phyloP scores from a whole-genome alignment of 768 basidiomycete species.

The Leccinum broughii region DNA sequence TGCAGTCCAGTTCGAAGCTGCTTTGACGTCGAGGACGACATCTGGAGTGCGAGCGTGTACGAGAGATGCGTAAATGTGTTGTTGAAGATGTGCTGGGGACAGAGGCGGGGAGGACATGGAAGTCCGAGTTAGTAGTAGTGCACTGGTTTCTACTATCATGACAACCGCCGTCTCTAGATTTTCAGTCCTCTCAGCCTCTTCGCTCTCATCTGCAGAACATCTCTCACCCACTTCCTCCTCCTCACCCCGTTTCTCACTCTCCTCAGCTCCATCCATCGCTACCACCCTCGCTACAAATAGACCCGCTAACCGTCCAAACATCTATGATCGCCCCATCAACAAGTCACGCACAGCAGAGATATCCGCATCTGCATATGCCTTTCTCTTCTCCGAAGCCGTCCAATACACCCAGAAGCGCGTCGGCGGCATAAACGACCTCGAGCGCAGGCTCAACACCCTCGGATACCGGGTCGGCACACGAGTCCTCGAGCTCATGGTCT shows the following conservation, averaged over 20 bases:
- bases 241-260: conserved; percentile 44
- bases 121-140: neutral
- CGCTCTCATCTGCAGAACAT: conserved; percentile 47
- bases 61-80: conserved; percentile 76
- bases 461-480: conserved; percentile 91
- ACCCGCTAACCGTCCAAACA: conserved; percentile 57
- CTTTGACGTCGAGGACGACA: conserved; percentile 68
- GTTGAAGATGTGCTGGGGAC: conserved; percentile 60
- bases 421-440: conserved; percentile 91
- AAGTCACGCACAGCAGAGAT: conserved; percentile 86
- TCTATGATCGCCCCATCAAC: conserved; percentile 88
- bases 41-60: conserved; percentile 74
- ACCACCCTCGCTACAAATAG: conserved; percentile 48
- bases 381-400: conserved; percentile 91
- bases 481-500: conserved; percentile 82
- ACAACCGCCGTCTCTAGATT: conserved; percentile 29
- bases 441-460: conserved; percentile 86
- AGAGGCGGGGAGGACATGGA: conserved; percentile 43
- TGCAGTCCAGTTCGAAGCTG: conserved; percentile 56
- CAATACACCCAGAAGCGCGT: conserved; percentile 97
- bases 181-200: conserved; percentile 47
- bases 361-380: conserved; percentile 79
- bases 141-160: neutral
- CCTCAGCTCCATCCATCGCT: conserved; percentile 70
- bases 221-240: conserved; percentile 49